A percentile compares a stretch with the other conserved stretches of the same genome.
Conservation (phyloP, 1,284 basidiomycete genomes). For the Melampsora larici-populina region DNA sequence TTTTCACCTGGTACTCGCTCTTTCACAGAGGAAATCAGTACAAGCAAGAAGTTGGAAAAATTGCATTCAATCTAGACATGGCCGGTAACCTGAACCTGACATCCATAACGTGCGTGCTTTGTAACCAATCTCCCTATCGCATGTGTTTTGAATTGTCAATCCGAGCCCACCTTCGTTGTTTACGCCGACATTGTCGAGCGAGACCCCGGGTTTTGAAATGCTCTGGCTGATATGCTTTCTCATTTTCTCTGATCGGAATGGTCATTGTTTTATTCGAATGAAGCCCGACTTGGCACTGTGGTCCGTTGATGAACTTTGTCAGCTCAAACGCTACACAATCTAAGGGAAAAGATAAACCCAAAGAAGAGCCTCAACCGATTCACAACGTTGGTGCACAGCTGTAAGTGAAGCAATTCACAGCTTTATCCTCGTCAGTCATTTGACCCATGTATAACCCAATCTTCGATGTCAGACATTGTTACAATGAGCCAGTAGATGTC, state of each 20-base stretch:
- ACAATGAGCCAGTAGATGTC: background rate
- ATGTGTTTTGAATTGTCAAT: too few relatives aligned
- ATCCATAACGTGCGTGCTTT: slow-evolving; percentile 20
- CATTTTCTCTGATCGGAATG: background rate
- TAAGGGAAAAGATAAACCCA: background rate
- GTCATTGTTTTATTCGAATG: background rate
- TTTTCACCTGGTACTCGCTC: background rate
- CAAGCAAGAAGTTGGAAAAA: slow-evolving; percentile 10
- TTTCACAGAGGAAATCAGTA: slow-evolving; percentile 8
- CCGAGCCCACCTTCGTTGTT: background rate
- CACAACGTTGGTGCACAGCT: slow-evolving; percentile 36
- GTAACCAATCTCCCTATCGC: too few relatives aligned
- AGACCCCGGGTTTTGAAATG: background rate
- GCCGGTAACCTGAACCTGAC: slow-evolving; percentile 10
- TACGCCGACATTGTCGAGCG: background rate
- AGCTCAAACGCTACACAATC: slow-evolving; percentile 19
- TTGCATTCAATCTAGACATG: slow-evolving; percentile 10
- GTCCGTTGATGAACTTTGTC: slow-evolving; percentile 28
- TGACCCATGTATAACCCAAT: background rate
- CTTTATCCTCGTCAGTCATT: background rate
- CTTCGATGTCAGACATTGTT: slow-evolving; percentile 7
- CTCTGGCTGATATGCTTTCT: background rate
- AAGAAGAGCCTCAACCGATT: background rate
- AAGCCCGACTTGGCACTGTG: background rate
- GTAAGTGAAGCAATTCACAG: background rate